Conservation (phyloP, 2,329 filamentous ascomycete genomes). For the Bipolaris zeicola region DNA sequence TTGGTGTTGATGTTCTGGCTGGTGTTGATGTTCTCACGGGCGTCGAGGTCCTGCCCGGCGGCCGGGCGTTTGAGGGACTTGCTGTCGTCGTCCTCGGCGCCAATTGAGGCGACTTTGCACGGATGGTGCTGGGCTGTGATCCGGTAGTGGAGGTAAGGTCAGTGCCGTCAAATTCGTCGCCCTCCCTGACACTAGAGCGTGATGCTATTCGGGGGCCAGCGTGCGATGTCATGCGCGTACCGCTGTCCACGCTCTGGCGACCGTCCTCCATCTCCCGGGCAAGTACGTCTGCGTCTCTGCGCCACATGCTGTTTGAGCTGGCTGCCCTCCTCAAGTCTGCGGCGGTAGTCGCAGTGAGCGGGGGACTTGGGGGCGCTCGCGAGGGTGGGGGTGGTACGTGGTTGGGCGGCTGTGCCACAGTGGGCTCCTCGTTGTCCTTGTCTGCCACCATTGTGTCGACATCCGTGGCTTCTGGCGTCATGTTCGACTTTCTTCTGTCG, state of each 20-base stretch:
- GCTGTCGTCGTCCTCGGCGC: slow-evolving; percentile 30
- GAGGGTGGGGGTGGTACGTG: slow-evolving; percentile 28
- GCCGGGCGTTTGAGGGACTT: slow-evolving; percentile 29
- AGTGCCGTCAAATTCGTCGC: slow-evolving; percentile 44
- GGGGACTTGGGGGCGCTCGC: slow-evolving; percentile 55
- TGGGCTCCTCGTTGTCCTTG: slow-evolving; percentile 22
- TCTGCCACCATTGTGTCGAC: slow-evolving; percentile 38
- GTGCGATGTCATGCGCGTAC: slow-evolving; percentile 43
- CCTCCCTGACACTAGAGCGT: slow-evolving; percentile 51
- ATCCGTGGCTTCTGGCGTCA: slow-evolving; percentile 53
- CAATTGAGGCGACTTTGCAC: slow-evolving; percentile 35
- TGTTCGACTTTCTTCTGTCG: slow-evolving; percentile 36
- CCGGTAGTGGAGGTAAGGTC: slow-evolving; percentile 52
- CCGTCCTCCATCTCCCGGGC: slow-evolving; percentile 47
- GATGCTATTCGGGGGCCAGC: slow-evolving; percentile 48
- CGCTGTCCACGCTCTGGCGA: slow-evolving; percentile 51
- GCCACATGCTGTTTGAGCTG: slow-evolving; percentile 53
- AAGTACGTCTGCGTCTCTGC: slow-evolving; percentile 44
- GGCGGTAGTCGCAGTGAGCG: slow-evolving; percentile 50
- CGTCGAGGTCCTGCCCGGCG: slow-evolving; percentile 32
- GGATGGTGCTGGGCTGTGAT: slow-evolving; percentile 49
- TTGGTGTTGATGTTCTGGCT: slow-evolving; percentile 31
- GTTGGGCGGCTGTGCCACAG: slow-evolving; percentile 20
- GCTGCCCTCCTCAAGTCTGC: slow-evolving; percentile 52
- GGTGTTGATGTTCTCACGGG: slow-evolving; percentile 23